A percentile compares a stretch with the other conserved stretches of the same genome.
Evolutionary conservation across 2,329 filamentous ascomycete species (phyloP).

Genomic region (Stachybotrys chlorohalonatus): DNA sequence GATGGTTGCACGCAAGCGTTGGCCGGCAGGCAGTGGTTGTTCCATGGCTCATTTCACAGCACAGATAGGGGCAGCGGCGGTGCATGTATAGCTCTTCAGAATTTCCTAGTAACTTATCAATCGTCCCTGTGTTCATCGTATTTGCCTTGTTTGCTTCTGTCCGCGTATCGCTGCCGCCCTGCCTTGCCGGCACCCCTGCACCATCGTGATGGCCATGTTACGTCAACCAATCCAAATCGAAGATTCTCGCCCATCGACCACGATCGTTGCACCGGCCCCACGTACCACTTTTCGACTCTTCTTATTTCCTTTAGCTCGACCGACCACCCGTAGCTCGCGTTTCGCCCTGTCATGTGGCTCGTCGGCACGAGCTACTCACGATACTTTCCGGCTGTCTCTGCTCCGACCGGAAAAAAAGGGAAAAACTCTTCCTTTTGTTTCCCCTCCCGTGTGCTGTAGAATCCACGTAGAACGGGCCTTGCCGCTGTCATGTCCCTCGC

Average conservation of each 20-base stretch:
- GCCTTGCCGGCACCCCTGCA: too few species aligned
- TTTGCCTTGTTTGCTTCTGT: too few species aligned
- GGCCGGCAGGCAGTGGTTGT: too few species aligned
- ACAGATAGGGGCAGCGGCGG: too few species aligned
- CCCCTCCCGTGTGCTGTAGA: background rate
- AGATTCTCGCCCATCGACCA: background rate
- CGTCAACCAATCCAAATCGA: background rate
- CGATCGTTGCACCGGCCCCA: background rate
- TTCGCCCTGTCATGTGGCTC: background rate
- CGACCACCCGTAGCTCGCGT: background rate
- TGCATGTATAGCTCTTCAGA: too few species aligned
- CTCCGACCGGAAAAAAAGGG: too few species aligned
- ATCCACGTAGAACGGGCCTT: background rate
- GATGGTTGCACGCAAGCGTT: too few species aligned
- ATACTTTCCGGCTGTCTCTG: background rate
- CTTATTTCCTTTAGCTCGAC: background rate
- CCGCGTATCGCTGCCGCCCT: too few species aligned
- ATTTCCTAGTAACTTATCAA: too few species aligned
- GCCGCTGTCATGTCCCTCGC: conserved; percentile 27
- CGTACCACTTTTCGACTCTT: background rate
- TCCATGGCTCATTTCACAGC: too few species aligned
- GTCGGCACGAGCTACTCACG: background rate
- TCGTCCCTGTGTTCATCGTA: too few species aligned
- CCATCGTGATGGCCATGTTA: background rate
- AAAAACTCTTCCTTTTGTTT: background rate